phyloP scores from a whole-genome alignment of 768 basidiomycete species.

The Tylopilus felleus region DNA sequence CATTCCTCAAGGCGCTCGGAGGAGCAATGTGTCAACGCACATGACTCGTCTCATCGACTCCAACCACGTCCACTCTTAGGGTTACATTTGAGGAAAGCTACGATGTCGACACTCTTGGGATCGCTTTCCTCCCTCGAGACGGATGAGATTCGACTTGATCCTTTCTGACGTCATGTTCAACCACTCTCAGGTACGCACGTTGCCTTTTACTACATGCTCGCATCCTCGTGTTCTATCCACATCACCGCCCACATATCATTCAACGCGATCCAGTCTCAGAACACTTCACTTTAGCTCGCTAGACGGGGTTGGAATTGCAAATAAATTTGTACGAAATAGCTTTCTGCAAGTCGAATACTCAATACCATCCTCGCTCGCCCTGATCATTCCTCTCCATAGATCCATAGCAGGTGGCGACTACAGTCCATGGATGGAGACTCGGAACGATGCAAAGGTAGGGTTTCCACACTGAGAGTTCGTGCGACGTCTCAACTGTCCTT shows the following conservation, averaged over 20 bases:
- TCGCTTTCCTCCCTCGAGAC: slow-evolving; percentile 27
- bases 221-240: slow-evolving; percentile 84
- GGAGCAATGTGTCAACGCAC: slow-evolving; percentile 29
- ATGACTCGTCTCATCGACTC: slow-evolving; percentile 32
- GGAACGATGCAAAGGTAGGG: not conserved
- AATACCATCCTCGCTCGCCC: not conserved
- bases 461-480: too few species aligned
- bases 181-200: slow-evolving; percentile 69
- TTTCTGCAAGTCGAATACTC: not conserved
- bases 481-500: too few species aligned
- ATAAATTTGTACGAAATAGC: slow-evolving; percentile 29
- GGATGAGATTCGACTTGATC: slow-evolving; percentile 64
- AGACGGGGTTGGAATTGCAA: slow-evolving; percentile 71
- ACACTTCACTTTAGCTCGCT: slow-evolving; percentile 62
- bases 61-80: slow-evolving; percentile 38
- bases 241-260: slow-evolving; percentile 83
- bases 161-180: slow-evolving; percentile 94
- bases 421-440: slow-evolving; percentile 79
- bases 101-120: slow-evolving; percentile 34
- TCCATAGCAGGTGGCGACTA: slow-evolving; percentile 69
- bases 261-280: slow-evolving; percentile 82
- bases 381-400: slow-evolving; percentile 61
- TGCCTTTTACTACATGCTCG: slow-evolving; percentile 29
- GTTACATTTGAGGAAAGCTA: slow-evolving; percentile 80
- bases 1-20: slow-evolving; percentile 27